phyloP scores from a whole-genome alignment of 345 rosid genomes.

The Bruguiera gymnorhiza region DNA sequence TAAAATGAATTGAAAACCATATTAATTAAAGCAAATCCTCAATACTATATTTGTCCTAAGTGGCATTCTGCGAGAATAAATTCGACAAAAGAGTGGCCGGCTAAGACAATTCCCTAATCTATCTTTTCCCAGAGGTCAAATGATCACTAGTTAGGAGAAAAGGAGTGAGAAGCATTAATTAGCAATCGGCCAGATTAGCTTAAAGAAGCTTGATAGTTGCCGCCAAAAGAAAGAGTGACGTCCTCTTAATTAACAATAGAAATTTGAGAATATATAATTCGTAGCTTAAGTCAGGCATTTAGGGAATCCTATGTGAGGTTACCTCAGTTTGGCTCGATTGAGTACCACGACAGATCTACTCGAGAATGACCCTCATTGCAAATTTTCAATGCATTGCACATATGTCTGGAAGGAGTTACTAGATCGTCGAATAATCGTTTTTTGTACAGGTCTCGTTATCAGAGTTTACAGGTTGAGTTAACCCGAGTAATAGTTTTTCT shows the following conservation, averaged over 20 bases:
- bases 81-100: conserved; percentile 69
- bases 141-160: neutral
- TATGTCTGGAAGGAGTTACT: too few relatives aligned
- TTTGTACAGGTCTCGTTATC: too few relatives aligned
- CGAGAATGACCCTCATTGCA: too few relatives aligned
- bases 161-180: conserved; percentile 4
- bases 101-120: conserved; percentile 55
- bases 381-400: too few relatives aligned
- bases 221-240: neutral
- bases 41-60: conserved; percentile 32
- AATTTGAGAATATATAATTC: too few relatives aligned
- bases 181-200: conserved; percentile 32
- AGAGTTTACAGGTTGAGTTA: too few relatives aligned
- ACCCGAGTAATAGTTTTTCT: too few relatives aligned
- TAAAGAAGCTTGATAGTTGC: conserved; percentile 13
- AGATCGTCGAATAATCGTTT: too few relatives aligned
- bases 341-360: too few relatives aligned
- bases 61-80: conserved; percentile 22
- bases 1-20: conserved; percentile 18
- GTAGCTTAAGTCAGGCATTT: too few relatives aligned
- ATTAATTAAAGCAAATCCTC: conserved; percentile 1
- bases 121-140: conserved; percentile 24
- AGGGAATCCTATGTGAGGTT: conserved; percentile 8
- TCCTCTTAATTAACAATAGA: neutral
- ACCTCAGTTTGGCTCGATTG: neutral